phyloP scores from a whole-genome alignment of 345 rosid genomes.

The Citrus mangshanensis region DNA sequence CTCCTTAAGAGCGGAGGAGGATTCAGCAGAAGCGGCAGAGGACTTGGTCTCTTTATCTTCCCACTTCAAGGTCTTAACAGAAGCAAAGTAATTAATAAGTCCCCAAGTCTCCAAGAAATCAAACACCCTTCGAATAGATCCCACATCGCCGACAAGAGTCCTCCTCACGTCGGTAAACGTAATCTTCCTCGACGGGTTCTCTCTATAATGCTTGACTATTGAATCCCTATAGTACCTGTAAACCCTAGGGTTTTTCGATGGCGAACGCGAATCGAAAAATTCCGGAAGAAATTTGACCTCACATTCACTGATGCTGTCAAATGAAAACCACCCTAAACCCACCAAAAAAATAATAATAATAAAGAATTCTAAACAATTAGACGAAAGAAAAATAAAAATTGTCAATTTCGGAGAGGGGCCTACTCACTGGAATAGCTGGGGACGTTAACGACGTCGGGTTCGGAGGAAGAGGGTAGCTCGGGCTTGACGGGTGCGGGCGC shows the following conservation, averaged over 20 bases:
- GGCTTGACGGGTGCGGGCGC: conserved; percentile 20
- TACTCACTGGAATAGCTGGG: conserved; percentile 89
- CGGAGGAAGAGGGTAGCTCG: conserved; percentile 22
- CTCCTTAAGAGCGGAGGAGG: conserved; percentile 38
- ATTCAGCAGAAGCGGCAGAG: conserved; percentile 29
- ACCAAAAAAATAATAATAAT: neutral
- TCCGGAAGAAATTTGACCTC: conserved; percentile 76
- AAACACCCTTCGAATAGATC: conserved; percentile 84
- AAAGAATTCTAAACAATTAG: neutral
- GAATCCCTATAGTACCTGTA: conserved; percentile 75
- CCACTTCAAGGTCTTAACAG: conserved; percentile 75
- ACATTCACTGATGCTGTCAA: conserved; percentile 58
- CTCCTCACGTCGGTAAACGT: conserved; percentile 81
- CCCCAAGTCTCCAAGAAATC: conserved; percentile 95
- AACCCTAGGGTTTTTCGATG: conserved; percentile 57
- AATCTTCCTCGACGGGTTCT: conserved; percentile 60
- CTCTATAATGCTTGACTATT: conserved; percentile 59
- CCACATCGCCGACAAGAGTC: conserved; percentile 79
- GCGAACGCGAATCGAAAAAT: conserved; percentile 63
- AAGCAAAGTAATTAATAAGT: conserved; percentile 60
- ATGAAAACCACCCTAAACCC: conserved; percentile 78
- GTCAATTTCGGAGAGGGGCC: too few species aligned
- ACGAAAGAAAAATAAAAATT: neutral
- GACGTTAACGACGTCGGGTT: conserved; percentile 40
- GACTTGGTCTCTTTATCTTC: conserved; percentile 78